Evolutionary conservation across 176 grass and related monocot species (phyloP).

Genomic region (Rhynchospora pubera): DNA sequence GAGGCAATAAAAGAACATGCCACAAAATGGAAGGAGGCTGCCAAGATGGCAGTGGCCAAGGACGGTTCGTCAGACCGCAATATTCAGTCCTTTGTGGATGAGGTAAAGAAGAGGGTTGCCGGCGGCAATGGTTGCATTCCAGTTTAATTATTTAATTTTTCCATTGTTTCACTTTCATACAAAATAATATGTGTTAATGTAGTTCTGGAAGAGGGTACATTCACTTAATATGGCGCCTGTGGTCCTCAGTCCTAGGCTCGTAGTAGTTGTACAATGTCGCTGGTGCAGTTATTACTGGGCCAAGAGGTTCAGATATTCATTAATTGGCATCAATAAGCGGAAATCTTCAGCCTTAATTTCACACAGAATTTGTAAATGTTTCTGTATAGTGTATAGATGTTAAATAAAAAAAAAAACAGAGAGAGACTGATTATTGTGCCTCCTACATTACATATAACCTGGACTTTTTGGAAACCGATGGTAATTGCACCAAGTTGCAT

Average conservation of each 20-base stretch:
- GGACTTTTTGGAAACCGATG: neutral
- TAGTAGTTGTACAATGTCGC: neutral
- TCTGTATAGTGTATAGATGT: neutral
- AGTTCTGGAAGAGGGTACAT: neutral
- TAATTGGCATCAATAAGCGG: neutral
- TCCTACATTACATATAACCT: neutral
- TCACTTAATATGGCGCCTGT: neutral
- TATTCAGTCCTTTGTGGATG: slow-evolving; percentile 55
- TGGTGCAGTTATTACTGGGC: neutral
- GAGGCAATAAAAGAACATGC: slow-evolving; percentile 29
- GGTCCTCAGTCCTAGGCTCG: neutral
- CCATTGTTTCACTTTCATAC: slow-evolving; percentile 14
- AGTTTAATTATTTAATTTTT: slow-evolving; percentile 1
- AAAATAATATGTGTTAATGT: neutral
- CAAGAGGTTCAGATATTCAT: neutral
- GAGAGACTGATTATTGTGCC: neutral
- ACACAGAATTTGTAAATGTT: neutral
- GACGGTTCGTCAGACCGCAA: slow-evolving; percentile 56
- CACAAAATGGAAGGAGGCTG: slow-evolving; percentile 33
- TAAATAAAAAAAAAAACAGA: neutral
- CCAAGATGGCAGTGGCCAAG: slow-evolving; percentile 26
- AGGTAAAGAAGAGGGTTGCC: slow-evolving; percentile 26
- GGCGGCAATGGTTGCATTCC: neutral
- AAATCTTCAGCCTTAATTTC: neutral
- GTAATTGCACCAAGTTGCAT: neutral